Percentiles rank a stretch among this genome's conserved stretches.
phyloP scores from a whole-genome alignment of 805 yeast species.

The Isabelozyma rhagii region DNA sequence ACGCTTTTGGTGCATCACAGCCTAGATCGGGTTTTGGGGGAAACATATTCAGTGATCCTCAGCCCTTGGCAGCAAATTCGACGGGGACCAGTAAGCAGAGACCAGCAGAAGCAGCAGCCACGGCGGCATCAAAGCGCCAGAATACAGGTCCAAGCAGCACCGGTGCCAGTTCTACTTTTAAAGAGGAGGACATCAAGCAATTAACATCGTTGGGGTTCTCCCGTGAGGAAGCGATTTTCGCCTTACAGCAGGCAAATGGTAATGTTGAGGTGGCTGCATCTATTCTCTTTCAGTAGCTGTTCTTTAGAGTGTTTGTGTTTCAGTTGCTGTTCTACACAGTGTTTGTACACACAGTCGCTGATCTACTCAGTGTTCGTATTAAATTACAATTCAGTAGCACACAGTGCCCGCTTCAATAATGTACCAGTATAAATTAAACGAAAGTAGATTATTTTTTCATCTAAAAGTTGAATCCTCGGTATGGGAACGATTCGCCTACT shows the following conservation, averaged over 20 bases:
- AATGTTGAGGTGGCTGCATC: conserved; percentile 88
- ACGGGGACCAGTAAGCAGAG: conserved; percentile 7
- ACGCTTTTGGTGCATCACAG: conserved; percentile 3
- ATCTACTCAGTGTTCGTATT: background rate
- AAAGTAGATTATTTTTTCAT: too few species aligned
- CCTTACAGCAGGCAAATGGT: conserved; percentile 66
- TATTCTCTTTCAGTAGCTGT: conserved; percentile 47
- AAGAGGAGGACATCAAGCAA: conserved; percentile 21
- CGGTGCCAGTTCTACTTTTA: conserved; percentile 14
- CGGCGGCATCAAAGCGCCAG: conserved; percentile 17
- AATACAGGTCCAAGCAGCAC: conserved; percentile 8
- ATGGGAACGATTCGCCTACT: conserved; percentile 23
- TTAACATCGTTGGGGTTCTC: conserved; percentile 72
- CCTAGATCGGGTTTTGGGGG: conserved; percentile 28
- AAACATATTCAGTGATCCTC: conserved; percentile 22
- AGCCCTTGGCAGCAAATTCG: conserved; percentile 6
- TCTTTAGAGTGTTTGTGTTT: conserved; percentile 2
- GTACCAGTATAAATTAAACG: too few species aligned
- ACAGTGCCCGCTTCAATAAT: too few species aligned
- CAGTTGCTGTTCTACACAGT: conserved; percentile 13
- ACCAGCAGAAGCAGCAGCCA: conserved; percentile 11
- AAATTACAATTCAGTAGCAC: background rate
- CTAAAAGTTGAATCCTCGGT: conserved; percentile 19
- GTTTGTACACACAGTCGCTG: background rate
- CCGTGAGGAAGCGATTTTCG: conserved; percentile 57